Base-by-base conservation (phyloP, 768 basidiomycete species). In the Zangia roseola region DNA sequence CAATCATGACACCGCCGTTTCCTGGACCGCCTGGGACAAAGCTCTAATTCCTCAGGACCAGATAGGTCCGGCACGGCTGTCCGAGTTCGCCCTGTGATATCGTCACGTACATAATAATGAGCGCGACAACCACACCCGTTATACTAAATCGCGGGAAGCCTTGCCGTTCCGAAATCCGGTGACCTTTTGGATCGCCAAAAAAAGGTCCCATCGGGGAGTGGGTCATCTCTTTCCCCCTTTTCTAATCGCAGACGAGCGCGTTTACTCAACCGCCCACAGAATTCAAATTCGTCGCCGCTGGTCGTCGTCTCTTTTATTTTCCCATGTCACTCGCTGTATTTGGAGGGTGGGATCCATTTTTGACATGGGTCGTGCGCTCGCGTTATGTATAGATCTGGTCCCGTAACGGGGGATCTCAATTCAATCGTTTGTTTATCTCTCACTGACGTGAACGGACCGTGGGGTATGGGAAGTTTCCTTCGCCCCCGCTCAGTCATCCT, bases 1-100 rank as follows among this genome's bases (percentile, higher is more conserved):
- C 65, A 4, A 68, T 68, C 47, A 65, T 62, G 61, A 61, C 59
- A 4, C 68, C 61, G 0, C 55, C 66, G 0, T 68, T 69, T 40
- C 53, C 61, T 26, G 63, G 57, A 28, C 48, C 59, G 5, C 61
- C 64, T 54, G 66, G 66, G 25, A 68, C 66, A 20, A 68, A 69
- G 51, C 56, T 68, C 20, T 69, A 40, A 56, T 10, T 9, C 20
- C 14, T 40, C 40, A 34, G 46, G 31, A 37, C 12, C 42, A 12
- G 10, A 47, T 17, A 16, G 50, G 40, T 35, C 34, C 48, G 36
- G 21, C 30, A 46, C 37, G 51, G 43, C 38, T 38, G 34, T 10
- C 40, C 28, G 25, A 25, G 2, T 19, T 41, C 30, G 12, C 40
- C 35, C 30, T 46, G 20, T 25, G 37, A 47, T 55, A n/a, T 37